Percentiles rank a stretch among this genome's conserved stretches.
Conservation (phyloP, 2,329 filamentous ascomycete species). For the Lecanicillium sp. region DNA sequence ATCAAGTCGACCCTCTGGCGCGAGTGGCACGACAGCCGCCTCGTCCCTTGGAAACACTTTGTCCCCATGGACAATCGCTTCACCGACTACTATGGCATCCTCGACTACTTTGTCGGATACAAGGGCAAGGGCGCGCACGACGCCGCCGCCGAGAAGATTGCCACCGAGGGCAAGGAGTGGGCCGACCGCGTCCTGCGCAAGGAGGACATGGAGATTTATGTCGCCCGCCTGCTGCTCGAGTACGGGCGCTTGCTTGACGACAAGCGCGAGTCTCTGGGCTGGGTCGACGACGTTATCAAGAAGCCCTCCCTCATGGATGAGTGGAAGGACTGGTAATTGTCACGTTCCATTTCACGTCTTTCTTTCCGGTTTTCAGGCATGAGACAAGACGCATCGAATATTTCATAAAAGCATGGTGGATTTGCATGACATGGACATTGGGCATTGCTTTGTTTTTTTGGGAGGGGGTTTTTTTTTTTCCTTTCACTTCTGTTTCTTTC, state of each 20-base stretch:
- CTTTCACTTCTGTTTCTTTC: background rate
- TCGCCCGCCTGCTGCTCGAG: conserved; percentile 57
- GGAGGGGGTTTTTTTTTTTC: background rate
- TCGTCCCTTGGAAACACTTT: conserved; percentile 75
- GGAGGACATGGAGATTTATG: conserved; percentile 71
- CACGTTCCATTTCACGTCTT: background rate
- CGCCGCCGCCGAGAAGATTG: conserved; percentile 56
- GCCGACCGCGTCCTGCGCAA: conserved; percentile 60
- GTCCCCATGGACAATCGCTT: conserved; percentile 73
- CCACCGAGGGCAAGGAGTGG: conserved; percentile 60
- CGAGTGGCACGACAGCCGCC: conserved; percentile 73
- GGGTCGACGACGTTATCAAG: conserved; percentile 43
- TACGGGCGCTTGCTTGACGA: conserved; percentile 53
- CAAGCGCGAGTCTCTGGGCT: conserved; percentile 46
- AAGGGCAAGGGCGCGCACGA: conserved; percentile 44
- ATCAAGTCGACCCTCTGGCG: conserved; percentile 74
- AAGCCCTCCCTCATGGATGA: conserved; percentile 27
- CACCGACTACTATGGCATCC: conserved; percentile 63
- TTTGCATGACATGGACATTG: background rate
- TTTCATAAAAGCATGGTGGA: background rate
- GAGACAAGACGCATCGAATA: too few relatives aligned
- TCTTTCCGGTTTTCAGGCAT: background rate
- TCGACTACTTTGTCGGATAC: conserved; percentile 69
- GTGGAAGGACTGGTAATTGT: conserved; percentile 24
- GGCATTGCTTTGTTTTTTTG: background rate